Evolutionary conservation across 2,329 filamentous ascomycete species (phyloP).

Genomic region (Fusarium secorum): DNA sequence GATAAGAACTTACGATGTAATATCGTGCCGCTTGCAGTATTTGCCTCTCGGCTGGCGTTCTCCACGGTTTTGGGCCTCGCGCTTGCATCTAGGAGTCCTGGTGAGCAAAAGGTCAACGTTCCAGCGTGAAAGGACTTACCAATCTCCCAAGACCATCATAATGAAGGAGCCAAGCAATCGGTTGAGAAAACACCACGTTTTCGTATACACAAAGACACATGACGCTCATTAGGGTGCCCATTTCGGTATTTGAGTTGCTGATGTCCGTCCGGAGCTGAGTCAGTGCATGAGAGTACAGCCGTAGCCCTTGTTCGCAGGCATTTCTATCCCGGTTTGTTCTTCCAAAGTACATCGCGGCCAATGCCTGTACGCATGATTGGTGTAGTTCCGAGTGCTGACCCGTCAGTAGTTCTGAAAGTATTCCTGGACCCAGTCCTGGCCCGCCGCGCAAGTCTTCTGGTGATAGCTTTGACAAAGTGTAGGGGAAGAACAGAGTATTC

Average conservation of each 20-base stretch:
- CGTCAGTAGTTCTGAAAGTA: constrained; percentile 4
- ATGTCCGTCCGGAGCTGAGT: constrained; percentile 15
- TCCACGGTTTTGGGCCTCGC: constrained; percentile 7
- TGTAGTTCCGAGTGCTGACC: neutral
- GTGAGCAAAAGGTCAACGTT: neutral
- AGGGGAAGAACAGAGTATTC: constrained; percentile 15
- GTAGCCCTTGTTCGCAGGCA: constrained; percentile 5
- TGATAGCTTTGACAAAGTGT: constrained; percentile 17
- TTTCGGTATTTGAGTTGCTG: neutral
- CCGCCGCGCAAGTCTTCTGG: neutral
- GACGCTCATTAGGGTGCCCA: constrained; percentile 11
- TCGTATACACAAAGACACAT: constrained; percentile 26
- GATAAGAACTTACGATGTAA: neutral
- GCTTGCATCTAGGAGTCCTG: constrained; percentile 1
- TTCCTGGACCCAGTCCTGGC: neutral
- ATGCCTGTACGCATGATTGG: constrained; percentile 11
- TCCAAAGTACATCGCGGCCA: constrained; percentile 18
- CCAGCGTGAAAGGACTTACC: neutral
- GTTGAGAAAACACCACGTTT: constrained; percentile 16
- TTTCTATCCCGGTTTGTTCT: constrained; percentile 6
- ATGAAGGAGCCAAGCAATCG: constrained; percentile 22
- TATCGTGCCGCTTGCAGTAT: constrained; percentile 10
- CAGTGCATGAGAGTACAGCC: constrained; percentile 9
- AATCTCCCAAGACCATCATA: constrained; percentile 20
- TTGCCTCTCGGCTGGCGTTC: neutral